phyloP scores from a whole-genome alignment of 2,329 filamentous ascomycete genomes.

The Curvularia sp. region DNA sequence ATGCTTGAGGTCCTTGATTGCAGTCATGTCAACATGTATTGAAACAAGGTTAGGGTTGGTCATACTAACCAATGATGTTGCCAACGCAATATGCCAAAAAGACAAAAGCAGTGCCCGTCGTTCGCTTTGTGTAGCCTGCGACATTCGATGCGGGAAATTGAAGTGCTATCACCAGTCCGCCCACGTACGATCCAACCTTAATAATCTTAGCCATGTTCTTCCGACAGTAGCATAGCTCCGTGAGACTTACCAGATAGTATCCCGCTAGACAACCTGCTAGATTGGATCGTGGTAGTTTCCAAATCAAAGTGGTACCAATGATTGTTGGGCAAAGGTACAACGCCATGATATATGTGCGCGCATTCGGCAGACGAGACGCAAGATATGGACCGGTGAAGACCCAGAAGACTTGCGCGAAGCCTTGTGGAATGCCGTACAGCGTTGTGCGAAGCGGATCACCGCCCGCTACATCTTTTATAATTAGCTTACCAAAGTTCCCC shows the following conservation, averaged over 20 bases:
- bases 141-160: conserved; percentile 60
- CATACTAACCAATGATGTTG: conserved; percentile 53
- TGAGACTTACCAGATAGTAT: conserved; percentile 55
- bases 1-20: conserved; percentile 50
- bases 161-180: conserved; percentile 61
- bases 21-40: not conserved
- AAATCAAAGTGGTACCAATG: conserved; percentile 58
- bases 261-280: conserved; percentile 59
- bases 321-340: conserved; percentile 61
- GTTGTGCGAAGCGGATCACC: conserved; percentile 56
- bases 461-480: conserved; percentile 59
- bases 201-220: conserved; percentile 18
- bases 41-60: not conserved
- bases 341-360: conserved; percentile 61
- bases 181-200: conserved; percentile 54
- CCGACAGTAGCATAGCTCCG: not conserved
- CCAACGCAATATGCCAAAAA: conserved; percentile 57
- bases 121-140: conserved; percentile 45
- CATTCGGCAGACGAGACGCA: conserved; percentile 59
- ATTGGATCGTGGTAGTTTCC: conserved; percentile 55
- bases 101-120: conserved; percentile 56
- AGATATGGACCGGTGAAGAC: conserved; percentile 61
- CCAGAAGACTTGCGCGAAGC: conserved; percentile 62
- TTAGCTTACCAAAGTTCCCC: conserved; percentile 63
- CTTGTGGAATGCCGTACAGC: conserved; percentile 62